These are phyloP conservation scores for Agrocybe praecox DNA, from an alignment of 768 basidiomycete genomes.

Conservation along the genomic window DNA sequence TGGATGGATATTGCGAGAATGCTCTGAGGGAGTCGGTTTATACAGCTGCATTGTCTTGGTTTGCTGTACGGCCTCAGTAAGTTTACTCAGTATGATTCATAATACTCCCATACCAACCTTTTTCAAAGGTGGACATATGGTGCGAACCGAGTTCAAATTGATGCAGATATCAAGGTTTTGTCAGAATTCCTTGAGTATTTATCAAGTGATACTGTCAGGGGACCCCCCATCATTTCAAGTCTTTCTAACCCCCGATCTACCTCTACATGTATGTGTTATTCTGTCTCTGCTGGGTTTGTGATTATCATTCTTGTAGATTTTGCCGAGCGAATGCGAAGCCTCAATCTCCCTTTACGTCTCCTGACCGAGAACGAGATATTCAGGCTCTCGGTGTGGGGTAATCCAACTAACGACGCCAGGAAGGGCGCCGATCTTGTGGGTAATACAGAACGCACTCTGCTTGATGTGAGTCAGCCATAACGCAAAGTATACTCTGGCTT, in stretches of 20 bases:
- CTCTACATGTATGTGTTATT: slow-evolving; percentile 38
- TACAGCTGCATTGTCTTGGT: slow-evolving; percentile 86
- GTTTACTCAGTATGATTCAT: slow-evolving; percentile 22
- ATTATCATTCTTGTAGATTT: slow-evolving; percentile 46
- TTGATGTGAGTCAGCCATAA: slow-evolving; percentile 50
- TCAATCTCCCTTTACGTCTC: slow-evolving; percentile 76
- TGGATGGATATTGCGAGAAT: slow-evolving; percentile 84
- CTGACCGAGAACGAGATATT: slow-evolving; percentile 91
- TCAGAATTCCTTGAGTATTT: slow-evolving; percentile 82
- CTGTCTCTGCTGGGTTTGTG: not conserved
- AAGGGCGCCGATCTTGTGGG: slow-evolving; percentile 65
- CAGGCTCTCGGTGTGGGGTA: slow-evolving; percentile 87
- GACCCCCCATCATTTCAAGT: slow-evolving; percentile 60
- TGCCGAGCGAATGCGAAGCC: slow-evolving; percentile 57
- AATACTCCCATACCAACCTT: not conserved
- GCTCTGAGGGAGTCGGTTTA: slow-evolving; percentile 77
- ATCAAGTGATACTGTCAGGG: slow-evolving; percentile 71
- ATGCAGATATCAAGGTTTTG: slow-evolving; percentile 85
- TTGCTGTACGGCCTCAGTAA: slow-evolving; percentile 90
- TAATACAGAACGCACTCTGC: slow-evolving; percentile 52
- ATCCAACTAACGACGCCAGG: slow-evolving; percentile 77
- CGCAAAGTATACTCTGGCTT: not conserved
- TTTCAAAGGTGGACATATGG: slow-evolving; percentile 88
- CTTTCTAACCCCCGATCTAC: slow-evolving; percentile 52
- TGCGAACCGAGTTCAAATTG: slow-evolving; percentile 88